Base-by-base conservation (phyloP, 805 yeast genomes). In the Saturnispora besseyi region DNA sequence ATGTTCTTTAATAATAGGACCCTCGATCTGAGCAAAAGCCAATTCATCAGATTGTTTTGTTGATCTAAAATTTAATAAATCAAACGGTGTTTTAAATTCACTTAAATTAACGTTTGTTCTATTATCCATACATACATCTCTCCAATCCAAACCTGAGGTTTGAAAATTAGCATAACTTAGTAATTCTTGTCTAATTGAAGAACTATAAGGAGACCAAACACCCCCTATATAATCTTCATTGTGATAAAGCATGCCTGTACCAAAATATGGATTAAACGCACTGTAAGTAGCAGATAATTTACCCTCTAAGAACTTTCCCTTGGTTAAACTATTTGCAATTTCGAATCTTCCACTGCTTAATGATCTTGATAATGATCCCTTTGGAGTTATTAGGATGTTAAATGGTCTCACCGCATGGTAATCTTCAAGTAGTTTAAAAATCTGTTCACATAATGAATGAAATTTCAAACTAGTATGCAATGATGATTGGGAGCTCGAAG, bases 301-400 rank as follows among this genome's bases (percentile, higher is more conserved):
- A 2, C 98, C 98, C 55, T 81, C 84, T 40, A 81, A 71, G 61
- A 89, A 89, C 56, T 79, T 76, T 55, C 82, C 78, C 59, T 82
- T 87, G 66, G 86, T 88, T 59, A 81, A 75, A 84, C 81, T 87
- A 57, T 90, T 93, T 0, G 98, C 98, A 54, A 93, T 84, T 58
- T 93, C 98, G 21, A 87, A 73, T 8, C 96, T 83, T 22, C 96
- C 96, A 64, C 87, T 81, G 57, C 93, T 72, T 59, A 81, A 72
- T 31, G 95, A 83, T 60, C 96, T 78, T 3, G 99, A 96, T 26
- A 93, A 70, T 0, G 89, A 74, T 51, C 87, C 87, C 24, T 86
- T 83, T 26, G 87, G 84, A 1, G 91, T 84, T 2, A 90, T 82
- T 53, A 88, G 61, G 2, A 90, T 82, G 64, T 96, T 89, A 61